A percentile compares a stretch with the other conserved stretches of the same genome.
Conservation (phyloP, 257 asterid species). For the Coffea eugenioides region DNA sequence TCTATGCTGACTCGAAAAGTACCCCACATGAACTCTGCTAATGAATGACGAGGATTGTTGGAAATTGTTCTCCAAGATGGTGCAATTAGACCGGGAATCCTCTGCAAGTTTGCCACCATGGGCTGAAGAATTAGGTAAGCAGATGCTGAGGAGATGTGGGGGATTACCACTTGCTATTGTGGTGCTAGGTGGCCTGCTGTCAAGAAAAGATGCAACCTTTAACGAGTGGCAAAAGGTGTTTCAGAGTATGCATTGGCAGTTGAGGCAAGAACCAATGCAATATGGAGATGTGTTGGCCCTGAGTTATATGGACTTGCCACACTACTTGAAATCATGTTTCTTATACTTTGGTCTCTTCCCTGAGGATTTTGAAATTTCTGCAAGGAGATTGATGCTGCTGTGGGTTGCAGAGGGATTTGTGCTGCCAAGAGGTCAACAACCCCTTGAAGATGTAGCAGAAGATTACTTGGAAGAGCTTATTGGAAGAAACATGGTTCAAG, state of each 20-base stretch:
- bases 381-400: conserved; percentile 20
- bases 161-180: conserved; percentile 23
- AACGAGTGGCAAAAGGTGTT: conserved; percentile 15
- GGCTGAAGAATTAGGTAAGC: conserved; percentile 14
- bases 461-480: conserved; percentile 20
- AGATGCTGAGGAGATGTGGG: conserved; percentile 17
- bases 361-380: conserved; percentile 22
- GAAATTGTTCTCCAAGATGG: conserved; percentile 14
- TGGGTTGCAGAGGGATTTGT: conserved; percentile 37
- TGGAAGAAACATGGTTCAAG: conserved; percentile 18
- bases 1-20: conserved; percentile 11
- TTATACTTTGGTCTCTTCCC: conserved; percentile 26
- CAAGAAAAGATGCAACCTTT: neutral
- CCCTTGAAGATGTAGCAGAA: conserved; percentile 22
- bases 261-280: neutral
- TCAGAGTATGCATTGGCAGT: neutral
- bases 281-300: conserved; percentile 7
- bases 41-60: conserved; percentile 19
- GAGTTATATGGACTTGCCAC: conserved; percentile 27
- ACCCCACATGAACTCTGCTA: neutral
- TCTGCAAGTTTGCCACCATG: conserved; percentile 10
- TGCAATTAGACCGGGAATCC: neutral
- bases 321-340: conserved; percentile 25
- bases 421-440: neutral
- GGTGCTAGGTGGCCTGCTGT: conserved; percentile 15